phyloP scores from a whole-genome alignment of 2,329 filamentous ascomycete genomes.

The Scedosporium boydii region DNA sequence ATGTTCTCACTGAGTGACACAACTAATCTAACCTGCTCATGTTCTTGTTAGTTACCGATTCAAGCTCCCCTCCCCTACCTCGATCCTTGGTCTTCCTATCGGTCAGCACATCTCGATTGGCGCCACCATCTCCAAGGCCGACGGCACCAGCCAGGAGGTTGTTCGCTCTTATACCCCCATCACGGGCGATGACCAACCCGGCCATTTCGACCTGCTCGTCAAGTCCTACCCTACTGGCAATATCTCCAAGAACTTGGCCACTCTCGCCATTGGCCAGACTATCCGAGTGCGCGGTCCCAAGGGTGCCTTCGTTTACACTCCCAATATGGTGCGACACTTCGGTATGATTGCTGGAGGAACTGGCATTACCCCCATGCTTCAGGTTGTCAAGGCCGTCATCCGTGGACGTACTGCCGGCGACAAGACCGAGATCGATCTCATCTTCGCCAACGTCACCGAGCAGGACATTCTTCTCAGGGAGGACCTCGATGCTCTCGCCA shows the following conservation, averaged over 20 bases:
- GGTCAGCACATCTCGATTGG: constrained; percentile 98
- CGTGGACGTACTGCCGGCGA: constrained; percentile 71
- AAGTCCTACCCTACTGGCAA: constrained; percentile 97
- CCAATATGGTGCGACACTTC: constrained; percentile 93
- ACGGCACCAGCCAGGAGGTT: constrained; percentile 71
- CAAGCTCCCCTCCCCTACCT: constrained; percentile 63
- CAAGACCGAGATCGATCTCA: constrained; percentile 81
- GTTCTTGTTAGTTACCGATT: constrained; percentile 68
- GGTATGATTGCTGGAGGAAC: constrained; percentile 98
- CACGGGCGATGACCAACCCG: constrained; percentile 78
- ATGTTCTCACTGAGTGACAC: neutral
- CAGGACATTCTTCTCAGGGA: constrained; percentile 92
- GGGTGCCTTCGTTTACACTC: constrained; percentile 94
- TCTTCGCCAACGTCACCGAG: constrained; percentile 92
- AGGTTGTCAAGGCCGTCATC: constrained; percentile 85
- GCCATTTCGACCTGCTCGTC: constrained; percentile 92
- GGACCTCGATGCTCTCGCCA: constrained; percentile 71
- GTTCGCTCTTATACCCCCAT: constrained; percentile 90
- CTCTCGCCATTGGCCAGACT: constrained; percentile 69
- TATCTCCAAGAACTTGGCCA: constrained; percentile 88
- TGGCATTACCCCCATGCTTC: constrained; percentile 96
- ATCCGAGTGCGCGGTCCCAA: constrained; percentile 93
- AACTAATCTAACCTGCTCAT: constrained; percentile 1
- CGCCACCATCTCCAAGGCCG: constrained; percentile 56
- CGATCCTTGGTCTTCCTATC: constrained; percentile 91